Evolutionary conservation across 306 rosid genomes (phyloP).

Genomic region (Sophora flavescens): DNA sequence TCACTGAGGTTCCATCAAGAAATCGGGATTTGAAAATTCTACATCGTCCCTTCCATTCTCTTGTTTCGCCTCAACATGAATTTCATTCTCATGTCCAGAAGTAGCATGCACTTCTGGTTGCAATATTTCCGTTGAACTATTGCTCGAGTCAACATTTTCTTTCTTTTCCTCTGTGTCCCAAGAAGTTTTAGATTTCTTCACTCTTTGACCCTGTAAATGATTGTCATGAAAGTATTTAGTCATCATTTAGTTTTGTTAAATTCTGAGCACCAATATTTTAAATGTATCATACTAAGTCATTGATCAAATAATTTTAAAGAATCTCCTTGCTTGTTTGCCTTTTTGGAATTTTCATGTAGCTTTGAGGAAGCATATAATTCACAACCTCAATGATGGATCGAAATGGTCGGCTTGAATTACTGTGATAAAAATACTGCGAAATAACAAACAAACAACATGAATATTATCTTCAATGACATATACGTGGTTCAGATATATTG

Average conservation of each 20-base stretch:
- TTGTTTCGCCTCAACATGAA: not conserved
- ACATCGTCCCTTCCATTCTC: not conserved
- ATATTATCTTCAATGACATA: not conserved
- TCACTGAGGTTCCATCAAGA: too few species aligned
- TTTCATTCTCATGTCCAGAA: not conserved
- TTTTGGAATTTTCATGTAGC: too few species aligned
- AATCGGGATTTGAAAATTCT: too few species aligned
- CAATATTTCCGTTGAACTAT: not conserved
- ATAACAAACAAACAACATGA: not conserved
- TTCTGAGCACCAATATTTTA: not conserved
- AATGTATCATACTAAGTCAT: too few species aligned
- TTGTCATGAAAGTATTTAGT: not conserved
- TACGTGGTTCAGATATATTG: not conserved
- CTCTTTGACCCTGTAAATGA: not conserved
- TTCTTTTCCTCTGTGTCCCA: not conserved
- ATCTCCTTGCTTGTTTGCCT: not conserved
- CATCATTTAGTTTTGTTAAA: not conserved
- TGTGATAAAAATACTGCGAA: constrained; percentile 3
- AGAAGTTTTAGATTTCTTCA: too few species aligned
- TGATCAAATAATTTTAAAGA: not conserved
- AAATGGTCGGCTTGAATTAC: not conserved
- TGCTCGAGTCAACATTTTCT: not conserved
- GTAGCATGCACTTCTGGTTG: not conserved
- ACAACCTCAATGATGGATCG: not conserved
- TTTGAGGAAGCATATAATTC: not conserved